Evolutionary conservation across 177 flowering plant species (phyloP).

Genomic region (Vitis hybrid): DNA sequence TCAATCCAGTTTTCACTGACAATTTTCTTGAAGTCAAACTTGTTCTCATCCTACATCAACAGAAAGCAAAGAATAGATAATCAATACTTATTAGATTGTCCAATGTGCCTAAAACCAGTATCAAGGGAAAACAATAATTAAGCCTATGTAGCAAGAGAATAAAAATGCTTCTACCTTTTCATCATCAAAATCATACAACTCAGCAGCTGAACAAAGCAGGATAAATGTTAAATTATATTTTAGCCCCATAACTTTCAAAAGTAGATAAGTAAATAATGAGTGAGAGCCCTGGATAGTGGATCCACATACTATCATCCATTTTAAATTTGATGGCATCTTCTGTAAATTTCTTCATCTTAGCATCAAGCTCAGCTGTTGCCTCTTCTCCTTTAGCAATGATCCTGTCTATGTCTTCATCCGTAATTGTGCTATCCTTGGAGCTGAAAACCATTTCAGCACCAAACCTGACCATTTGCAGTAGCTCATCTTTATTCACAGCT

Average conservation of each 20-base stretch:
- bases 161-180: conserved; percentile 60
- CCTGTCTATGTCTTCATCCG: conserved; percentile 98
- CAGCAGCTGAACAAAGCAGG: conserved; percentile 67
- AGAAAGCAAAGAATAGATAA: conserved; percentile 4
- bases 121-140: background rate
- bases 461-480: conserved; percentile 98
- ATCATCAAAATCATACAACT: conserved; percentile 92
- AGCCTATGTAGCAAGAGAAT: background rate
- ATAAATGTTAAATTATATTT: background rate
- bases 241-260: background rate
- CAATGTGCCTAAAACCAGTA: background rate
- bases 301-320: conserved; percentile 94
- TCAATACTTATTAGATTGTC: background rate
- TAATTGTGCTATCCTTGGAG: conserved; percentile 97
- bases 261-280: background rate
- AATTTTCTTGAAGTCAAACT: conserved; percentile 93
- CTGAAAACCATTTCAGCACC: conserved; percentile 99
- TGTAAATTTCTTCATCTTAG: conserved; percentile 98
- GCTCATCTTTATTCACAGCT: conserved; percentile 98
- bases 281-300: background rate
- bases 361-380: conserved; percentile 99
- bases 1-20: conserved; percentile 96
- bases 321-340: conserved; percentile 99
- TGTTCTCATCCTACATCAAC: conserved; percentile 75
- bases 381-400: conserved; percentile 99